Evolutionary conservation across 371 early-diverging fungal genomes (phyloP).

Genomic region (Syncephalastrum contaminatum): DNA sequence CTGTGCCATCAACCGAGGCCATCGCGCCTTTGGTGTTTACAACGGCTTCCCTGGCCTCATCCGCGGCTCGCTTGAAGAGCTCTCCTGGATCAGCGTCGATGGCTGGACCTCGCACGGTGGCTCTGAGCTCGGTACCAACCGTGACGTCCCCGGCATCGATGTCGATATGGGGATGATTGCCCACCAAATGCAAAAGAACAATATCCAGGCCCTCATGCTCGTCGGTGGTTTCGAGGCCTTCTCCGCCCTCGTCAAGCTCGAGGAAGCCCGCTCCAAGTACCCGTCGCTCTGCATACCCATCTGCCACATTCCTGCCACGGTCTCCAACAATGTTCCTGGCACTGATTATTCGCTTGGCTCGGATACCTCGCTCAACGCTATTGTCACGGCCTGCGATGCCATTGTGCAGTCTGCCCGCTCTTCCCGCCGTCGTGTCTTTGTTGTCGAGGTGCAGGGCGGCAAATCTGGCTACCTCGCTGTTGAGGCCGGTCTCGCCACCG

Average conservation of each 20-base stretch:
- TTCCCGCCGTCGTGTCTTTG: slow-evolving; percentile 91
- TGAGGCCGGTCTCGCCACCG: slow-evolving; percentile 88
- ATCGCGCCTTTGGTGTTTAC: slow-evolving; percentile 80
- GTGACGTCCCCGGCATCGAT: slow-evolving; percentile 76
- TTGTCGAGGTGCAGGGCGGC: slow-evolving; percentile 98
- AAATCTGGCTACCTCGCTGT: slow-evolving; percentile 95
- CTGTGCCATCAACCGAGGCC: slow-evolving; percentile 83
- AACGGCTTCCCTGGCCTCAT: slow-evolving; percentile 97
- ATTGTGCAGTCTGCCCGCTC: slow-evolving; percentile 93
- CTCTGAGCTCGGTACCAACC: slow-evolving; percentile 94
- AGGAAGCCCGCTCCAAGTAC: slow-evolving; percentile 70
- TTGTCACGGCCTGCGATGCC: slow-evolving; percentile 92
- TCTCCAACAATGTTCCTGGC: slow-evolving; percentile 98
- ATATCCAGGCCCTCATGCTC: slow-evolving; percentile 87
- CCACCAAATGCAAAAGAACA: slow-evolving; percentile 87
- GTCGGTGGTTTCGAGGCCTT: slow-evolving; percentile 97
- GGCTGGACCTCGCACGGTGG: slow-evolving; percentile 94
- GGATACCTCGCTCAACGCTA: slow-evolving; percentile 97
- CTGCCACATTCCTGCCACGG: slow-evolving; percentile 94
- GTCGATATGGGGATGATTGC: slow-evolving; percentile 84
- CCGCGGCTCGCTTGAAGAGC: slow-evolving; percentile 70
- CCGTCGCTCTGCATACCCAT: slow-evolving; percentile 93
- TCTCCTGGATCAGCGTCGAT: slow-evolving; percentile 86
- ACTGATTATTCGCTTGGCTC: slow-evolving; percentile 96
- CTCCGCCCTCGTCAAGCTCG: slow-evolving; percentile 74